These are phyloP conservation scores for Phymatotrichopsis omnivora DNA, from an alignment of 2,329 filamentous ascomycete species.

Conservation along the genomic window DNA sequence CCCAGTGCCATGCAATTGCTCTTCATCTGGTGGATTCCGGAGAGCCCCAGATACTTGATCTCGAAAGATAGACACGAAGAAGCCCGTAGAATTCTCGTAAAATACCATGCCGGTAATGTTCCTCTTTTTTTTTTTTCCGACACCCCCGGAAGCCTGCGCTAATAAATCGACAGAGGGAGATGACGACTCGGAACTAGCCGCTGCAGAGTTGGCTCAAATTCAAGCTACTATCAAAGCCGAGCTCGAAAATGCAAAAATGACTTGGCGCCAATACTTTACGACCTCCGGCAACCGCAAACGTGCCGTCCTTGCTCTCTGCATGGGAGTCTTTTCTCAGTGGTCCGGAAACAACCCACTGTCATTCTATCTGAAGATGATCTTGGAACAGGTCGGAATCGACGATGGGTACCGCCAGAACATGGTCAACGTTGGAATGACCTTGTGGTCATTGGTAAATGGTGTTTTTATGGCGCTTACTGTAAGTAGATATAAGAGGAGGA, in stretches of 20 bases:
- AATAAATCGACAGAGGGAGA: slow-evolving; percentile 49
- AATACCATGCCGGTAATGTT: slow-evolving; percentile 46
- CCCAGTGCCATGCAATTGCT: slow-evolving; percentile 30
- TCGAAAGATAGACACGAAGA: slow-evolving; percentile 51
- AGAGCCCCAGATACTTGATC: slow-evolving; percentile 52
- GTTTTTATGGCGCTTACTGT: slow-evolving; percentile 38
- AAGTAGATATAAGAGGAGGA: slow-evolving; percentile 40
- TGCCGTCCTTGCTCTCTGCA: slow-evolving; percentile 41
- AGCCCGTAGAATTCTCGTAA: slow-evolving; percentile 50
- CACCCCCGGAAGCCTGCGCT: no score
- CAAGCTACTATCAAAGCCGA: slow-evolving; percentile 47
- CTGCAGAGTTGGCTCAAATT: slow-evolving; percentile 53
- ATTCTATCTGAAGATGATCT: slow-evolving; percentile 43
- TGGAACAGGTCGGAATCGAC: slow-evolving; percentile 41
- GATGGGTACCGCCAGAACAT: slow-evolving; percentile 39
- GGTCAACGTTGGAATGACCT: slow-evolving; percentile 39
- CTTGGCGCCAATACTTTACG: slow-evolving; percentile 38
- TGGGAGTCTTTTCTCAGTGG: slow-evolving; percentile 47
- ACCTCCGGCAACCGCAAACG: slow-evolving; percentile 40
- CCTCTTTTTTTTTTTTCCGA: slow-evolving; percentile 34
- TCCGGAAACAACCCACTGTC: slow-evolving; percentile 40
- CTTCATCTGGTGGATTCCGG: slow-evolving; percentile 40
- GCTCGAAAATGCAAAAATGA: slow-evolving; percentile 44
- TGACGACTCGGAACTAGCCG: slow-evolving; percentile 43
- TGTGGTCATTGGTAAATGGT: slow-evolving; percentile 41